phyloP scores from a whole-genome alignment of 495 filamentous ascomycete species.

The Viridothelium virens region DNA sequence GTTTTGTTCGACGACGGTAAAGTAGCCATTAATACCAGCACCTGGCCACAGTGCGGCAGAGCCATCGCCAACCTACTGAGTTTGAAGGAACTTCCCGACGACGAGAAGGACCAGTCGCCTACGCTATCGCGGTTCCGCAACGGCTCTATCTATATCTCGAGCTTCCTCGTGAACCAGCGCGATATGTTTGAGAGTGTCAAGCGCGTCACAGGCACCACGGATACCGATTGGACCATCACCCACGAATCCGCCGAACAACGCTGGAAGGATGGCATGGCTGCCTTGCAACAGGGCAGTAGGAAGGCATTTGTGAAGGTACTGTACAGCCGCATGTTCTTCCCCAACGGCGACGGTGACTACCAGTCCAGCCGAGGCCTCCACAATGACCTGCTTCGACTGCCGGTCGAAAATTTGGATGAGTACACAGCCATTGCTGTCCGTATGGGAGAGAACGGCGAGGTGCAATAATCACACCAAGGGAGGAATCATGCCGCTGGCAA shows the following conservation, averaged over 20 bases:
- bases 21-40: slow-evolving; percentile 32
- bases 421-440: not conserved
- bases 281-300: slow-evolving; percentile 22
- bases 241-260: slow-evolving; percentile 40
- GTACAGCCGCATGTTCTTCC: not conserved
- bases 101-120: slow-evolving; percentile 30
- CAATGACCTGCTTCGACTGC: not conserved
- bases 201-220: slow-evolving; percentile 52
- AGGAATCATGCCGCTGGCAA: too few relatives aligned
- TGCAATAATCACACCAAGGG: too few relatives aligned
- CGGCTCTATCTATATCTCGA: slow-evolving; percentile 36
- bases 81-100: slow-evolving; percentile 38
- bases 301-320: slow-evolving; percentile 33
- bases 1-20: slow-evolving; percentile 43
- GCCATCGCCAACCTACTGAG: slow-evolving; percentile 38
- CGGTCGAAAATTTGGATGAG: slow-evolving; percentile 8
- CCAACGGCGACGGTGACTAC: not conserved
- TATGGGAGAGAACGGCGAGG: not conserved
- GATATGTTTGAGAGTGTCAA: slow-evolving; percentile 42
- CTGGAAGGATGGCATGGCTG: slow-evolving; percentile 37
- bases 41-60: slow-evolving; percentile 37
- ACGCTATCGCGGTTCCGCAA: slow-evolving; percentile 35
- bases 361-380: not conserved
- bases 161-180: slow-evolving; percentile 42
- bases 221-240: slow-evolving; percentile 49